Base-by-base conservation (phyloP, 2,329 filamentous ascomycete species). In the Ophiosphaerella korrae region DNA sequence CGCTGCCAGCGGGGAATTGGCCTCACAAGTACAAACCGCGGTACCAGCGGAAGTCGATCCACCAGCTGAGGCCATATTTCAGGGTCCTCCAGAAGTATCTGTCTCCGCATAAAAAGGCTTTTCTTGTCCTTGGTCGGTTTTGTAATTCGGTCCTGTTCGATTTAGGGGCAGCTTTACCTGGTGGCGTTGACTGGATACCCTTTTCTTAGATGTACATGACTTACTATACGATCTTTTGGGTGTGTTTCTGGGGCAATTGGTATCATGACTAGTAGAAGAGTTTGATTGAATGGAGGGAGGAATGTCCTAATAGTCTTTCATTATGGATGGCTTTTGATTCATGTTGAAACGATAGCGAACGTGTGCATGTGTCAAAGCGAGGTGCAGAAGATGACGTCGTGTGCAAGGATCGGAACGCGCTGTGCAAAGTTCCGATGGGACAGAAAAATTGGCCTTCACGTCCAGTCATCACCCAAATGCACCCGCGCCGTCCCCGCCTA, bases 141-240 rank as follows among this genome's bases (percentile, higher is more conserved):
- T 47, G 39, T 31, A 31, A 42, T 45, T 55, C 56, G 36, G 37
- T 51, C 53, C 48, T 39, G 42, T 38, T 46, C 41, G 52, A 42
- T 35, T 48, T 48, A 39, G 42, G 53, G 43, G 51, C 43, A 50
- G 53, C 14, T 23, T 53, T 34, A 62, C 61, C 60, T 55, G 59
- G 57, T 53, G 67, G 63, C 63, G 64, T 68, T 67, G 48, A 60
- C 65, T 67, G 64, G 57, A 69, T 70, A 70, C 67, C 67, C 67
- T 64, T 63, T 60, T 43, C n/a, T 56, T 53, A 52, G 40, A 42
- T 51, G 50, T 56, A 48, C 50, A 62, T 47, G 61, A 58, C 47
- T 61, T 56, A 48, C 45, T 48, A 31, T 48, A 48, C 48, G 32
- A 36, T 48, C 38, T 36, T 23, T 45, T 50, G 44, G 44, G 21